Conservation (phyloP, 148 eudicot genomes). For the Camellia sinensis region DNA sequence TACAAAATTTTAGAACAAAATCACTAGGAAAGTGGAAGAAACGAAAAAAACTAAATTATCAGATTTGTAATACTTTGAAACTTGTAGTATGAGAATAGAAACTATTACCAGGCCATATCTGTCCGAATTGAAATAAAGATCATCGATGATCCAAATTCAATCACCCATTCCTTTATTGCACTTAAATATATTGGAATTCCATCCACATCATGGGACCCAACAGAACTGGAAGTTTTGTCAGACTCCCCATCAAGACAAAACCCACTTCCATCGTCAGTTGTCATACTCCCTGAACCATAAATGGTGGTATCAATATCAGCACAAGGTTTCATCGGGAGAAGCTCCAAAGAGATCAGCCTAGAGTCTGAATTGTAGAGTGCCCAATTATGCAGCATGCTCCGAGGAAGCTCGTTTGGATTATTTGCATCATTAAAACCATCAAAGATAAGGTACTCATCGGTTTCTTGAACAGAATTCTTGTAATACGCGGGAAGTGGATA, state of each 20-base stretch:
- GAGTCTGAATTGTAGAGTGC: conserved; percentile 90
- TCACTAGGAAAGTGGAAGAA: not conserved
- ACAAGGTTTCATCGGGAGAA: conserved; percentile 97
- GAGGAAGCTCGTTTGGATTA: conserved; percentile 68
- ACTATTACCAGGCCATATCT: conserved; percentile 86
- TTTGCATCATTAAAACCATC: conserved; percentile 56
- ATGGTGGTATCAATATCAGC: conserved; percentile 89
- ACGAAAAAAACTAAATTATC: not conserved
- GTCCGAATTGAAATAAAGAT: conserved; percentile 73
- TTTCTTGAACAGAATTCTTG: conserved; percentile 66
- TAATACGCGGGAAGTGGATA: conserved; percentile 92
- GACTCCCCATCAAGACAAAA: conserved; percentile 63
- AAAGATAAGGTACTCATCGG: conserved; percentile 80
- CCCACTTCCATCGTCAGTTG: conserved; percentile 87
- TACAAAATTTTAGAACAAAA: not conserved
- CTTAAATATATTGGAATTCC: conserved; percentile 55
- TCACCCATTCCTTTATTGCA: conserved; percentile 59
- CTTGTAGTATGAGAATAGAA: conserved; percentile 27
- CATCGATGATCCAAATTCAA: conserved; percentile 58
- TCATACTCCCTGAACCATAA: conserved; percentile 88
- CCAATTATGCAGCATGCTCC: conserved; percentile 95
- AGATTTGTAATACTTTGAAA: not conserved
- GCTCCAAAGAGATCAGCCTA: conserved; percentile 80
- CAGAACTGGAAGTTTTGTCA: conserved; percentile 28
- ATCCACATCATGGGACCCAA: conserved; percentile 24